These are phyloP conservation scores for Exophiala viscosa DNA, from an alignment of 2,329 filamentous ascomycete genomes.

Conservation along the genomic window DNA sequence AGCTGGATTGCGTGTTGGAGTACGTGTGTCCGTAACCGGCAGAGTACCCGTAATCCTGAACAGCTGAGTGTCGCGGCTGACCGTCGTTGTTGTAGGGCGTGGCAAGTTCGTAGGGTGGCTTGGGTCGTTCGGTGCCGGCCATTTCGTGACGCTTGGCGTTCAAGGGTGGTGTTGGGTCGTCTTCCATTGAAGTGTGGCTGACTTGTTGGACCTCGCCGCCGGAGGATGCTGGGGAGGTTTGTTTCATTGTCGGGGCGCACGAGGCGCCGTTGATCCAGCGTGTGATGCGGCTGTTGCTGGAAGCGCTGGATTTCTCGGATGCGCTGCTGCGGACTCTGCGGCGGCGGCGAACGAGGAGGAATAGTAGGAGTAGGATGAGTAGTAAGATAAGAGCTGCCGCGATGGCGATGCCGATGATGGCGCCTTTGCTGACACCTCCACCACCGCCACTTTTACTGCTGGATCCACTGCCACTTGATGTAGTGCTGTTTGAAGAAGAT, in stretches of 20 bases:
- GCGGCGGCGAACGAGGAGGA: constrained; percentile 51
- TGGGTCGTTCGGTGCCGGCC: constrained; percentile 22
- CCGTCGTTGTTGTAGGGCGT: constrained; percentile 22
- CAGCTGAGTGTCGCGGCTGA: constrained; percentile 19
- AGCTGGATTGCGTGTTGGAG: constrained; percentile 10
- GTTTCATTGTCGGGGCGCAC: constrained; percentile 7
- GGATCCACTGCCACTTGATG: no score
- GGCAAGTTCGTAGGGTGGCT: constrained; percentile 24
- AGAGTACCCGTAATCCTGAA: constrained; percentile 23
- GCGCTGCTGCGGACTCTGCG: constrained; percentile 20
- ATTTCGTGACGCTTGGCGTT: constrained; percentile 21
- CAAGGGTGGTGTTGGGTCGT: constrained; percentile 13
- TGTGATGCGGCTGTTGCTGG: constrained; percentile 18
- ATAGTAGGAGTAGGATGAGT: constrained; percentile 49
- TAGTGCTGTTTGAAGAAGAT: not conserved
- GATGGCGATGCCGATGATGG: constrained; percentile 61
- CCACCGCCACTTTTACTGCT: not conserved
- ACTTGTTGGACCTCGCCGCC: constrained; percentile 14
- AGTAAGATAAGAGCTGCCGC: constrained; percentile 58
- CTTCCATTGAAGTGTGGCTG: not conserved
- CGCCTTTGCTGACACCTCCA: constrained; percentile 39
- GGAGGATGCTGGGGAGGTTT: constrained; percentile 2
- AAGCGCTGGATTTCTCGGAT: constrained; percentile 18
- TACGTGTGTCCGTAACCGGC: constrained; percentile 20
- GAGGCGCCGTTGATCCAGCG: constrained; percentile 23